phyloP scores from a whole-genome alignment of 495 filamentous ascomycete genomes.

The Penicillium tannophilum region DNA sequence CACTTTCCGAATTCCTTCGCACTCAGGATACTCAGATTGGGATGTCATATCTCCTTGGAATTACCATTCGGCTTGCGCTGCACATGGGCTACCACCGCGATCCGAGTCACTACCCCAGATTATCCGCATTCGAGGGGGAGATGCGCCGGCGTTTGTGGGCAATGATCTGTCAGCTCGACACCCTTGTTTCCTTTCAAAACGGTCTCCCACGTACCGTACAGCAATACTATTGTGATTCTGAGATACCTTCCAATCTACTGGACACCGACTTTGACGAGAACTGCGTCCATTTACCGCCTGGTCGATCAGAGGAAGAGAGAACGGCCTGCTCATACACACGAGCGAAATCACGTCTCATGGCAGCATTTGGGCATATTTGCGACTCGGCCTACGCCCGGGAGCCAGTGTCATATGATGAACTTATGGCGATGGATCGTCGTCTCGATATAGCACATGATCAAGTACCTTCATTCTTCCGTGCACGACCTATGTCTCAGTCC shows the following conservation, averaged over 20 bases:
- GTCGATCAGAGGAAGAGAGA: slow-evolving; percentile 37
- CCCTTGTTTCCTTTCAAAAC: slow-evolving; percentile 46
- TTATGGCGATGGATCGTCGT: slow-evolving; percentile 71
- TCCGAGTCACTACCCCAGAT: slow-evolving; percentile 36
- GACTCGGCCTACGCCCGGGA: slow-evolving; percentile 46
- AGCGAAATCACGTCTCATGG: slow-evolving; percentile 45
- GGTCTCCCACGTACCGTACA: slow-evolving; percentile 49
- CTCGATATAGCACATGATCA: slow-evolving; percentile 68
- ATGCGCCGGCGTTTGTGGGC: slow-evolving; percentile 50
- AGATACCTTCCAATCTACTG: slow-evolving; percentile 42
- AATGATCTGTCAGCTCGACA: slow-evolving; percentile 42
- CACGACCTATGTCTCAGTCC: slow-evolving; percentile 71
- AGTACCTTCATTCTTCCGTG: slow-evolving; percentile 68
- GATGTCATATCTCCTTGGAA: slow-evolving; percentile 40
- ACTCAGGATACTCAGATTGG: slow-evolving; percentile 39
- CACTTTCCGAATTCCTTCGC: slow-evolving; percentile 39
- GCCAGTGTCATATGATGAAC: slow-evolving; percentile 71
- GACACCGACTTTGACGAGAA: slow-evolving; percentile 48
- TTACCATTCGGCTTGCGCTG: slow-evolving; percentile 44
- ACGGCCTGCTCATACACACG: slow-evolving; percentile 41
- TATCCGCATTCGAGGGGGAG: slow-evolving; percentile 45
- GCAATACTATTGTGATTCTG: slow-evolving; percentile 46
- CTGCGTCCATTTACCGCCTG: slow-evolving; percentile 36
- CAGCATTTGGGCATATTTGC: slow-evolving; percentile 46
- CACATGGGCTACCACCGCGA: slow-evolving; percentile 52